phyloP scores from a whole-genome alignment of 768 basidiomycete species.

The Gymnopilus dilepis region DNA sequence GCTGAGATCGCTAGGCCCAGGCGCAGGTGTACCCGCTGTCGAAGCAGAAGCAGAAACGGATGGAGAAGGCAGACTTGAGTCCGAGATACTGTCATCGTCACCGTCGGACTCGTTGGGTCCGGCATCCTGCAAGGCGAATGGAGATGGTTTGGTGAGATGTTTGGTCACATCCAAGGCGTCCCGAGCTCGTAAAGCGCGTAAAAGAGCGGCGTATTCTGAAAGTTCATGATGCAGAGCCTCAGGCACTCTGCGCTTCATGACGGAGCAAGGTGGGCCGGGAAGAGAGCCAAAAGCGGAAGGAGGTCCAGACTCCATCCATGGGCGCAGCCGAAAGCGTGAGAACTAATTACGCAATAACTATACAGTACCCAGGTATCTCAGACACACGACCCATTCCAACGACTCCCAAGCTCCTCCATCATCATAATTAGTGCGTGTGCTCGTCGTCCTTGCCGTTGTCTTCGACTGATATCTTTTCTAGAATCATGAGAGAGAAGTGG shows the following conservation, averaged over 20 bases:
- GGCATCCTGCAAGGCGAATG: slow-evolving; percentile 20
- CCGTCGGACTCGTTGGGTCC: slow-evolving; percentile 31
- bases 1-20: slow-evolving; percentile 24
- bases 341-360: slow-evolving; percentile 47
- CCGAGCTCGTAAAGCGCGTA: slow-evolving; percentile 66
- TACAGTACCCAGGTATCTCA: slow-evolving; percentile 36
- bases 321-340: slow-evolving; percentile 26
- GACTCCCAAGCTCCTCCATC: slow-evolving; percentile 35
- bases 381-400: slow-evolving; percentile 8
- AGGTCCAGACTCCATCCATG: not conserved
- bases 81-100: slow-evolving; percentile 13
- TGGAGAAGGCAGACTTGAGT: not conserved
- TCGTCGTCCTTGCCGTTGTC: slow-evolving; percentile 12
- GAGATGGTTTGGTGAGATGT: slow-evolving; percentile 46
- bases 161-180: slow-evolving; percentile 61
- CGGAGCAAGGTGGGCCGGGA: slow-evolving; percentile 8
- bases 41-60: slow-evolving; percentile 1
- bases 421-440: slow-evolving; percentile 37
- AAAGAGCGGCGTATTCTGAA: slow-evolving; percentile 67
- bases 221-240: slow-evolving; percentile 65
- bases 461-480: not conserved
- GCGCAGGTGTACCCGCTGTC: slow-evolving; percentile 5
- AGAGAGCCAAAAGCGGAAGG: slow-evolving; percentile 3
- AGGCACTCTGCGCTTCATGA: slow-evolving; percentile 51
- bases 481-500: slow-evolving; percentile 95